A percentile compares a stretch with the other conserved stretches of the same genome.
phyloP scores from a whole-genome alignment of 164 flowering plant species.

The Piper betle region DNA sequence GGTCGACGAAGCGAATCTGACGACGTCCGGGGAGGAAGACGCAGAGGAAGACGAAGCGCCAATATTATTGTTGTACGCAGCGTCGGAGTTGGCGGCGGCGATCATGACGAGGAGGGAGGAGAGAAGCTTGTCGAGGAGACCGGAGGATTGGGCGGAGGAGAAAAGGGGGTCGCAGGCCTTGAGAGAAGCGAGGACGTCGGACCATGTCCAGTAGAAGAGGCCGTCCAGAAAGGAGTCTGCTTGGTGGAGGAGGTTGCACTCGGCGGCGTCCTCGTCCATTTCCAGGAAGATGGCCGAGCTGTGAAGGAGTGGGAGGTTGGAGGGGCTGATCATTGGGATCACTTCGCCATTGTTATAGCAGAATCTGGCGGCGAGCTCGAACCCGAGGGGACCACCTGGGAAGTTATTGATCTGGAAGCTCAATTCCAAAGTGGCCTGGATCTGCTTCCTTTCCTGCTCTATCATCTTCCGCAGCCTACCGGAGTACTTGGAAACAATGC shows the following conservation, averaged over 20 bases:
- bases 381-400: constrained; percentile 69
- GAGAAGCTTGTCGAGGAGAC: constrained; percentile 46
- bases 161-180: constrained; percentile 41
- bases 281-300: constrained; percentile 52
- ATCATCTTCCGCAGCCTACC: constrained; percentile 40
- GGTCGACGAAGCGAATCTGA: constrained; percentile 21
- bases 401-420: constrained; percentile 31
- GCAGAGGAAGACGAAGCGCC: constrained; percentile 33
- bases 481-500: constrained; percentile 34
- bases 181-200: constrained; percentile 34
- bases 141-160: constrained; percentile 38
- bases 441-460: constrained; percentile 27
- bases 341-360: constrained; percentile 48
- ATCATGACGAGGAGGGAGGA: constrained; percentile 40
- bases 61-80: not conserved
- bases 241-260: constrained; percentile 39
- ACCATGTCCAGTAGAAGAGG: constrained; percentile 62
- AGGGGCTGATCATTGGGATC: constrained; percentile 22
- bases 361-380: constrained; percentile 63
- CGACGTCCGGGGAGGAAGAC: constrained; percentile 45
- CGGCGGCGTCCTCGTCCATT: constrained; percentile 40
- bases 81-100: constrained; percentile 39
- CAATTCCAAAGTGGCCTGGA: constrained; percentile 12
- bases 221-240: constrained; percentile 49
- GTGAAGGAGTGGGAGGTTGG: constrained; percentile 50